These are phyloP conservation scores for button mushroom (Agaricus bisporus) DNA, from an alignment of 768 basidiomycete species.

Conservation along the genomic window DNA sequence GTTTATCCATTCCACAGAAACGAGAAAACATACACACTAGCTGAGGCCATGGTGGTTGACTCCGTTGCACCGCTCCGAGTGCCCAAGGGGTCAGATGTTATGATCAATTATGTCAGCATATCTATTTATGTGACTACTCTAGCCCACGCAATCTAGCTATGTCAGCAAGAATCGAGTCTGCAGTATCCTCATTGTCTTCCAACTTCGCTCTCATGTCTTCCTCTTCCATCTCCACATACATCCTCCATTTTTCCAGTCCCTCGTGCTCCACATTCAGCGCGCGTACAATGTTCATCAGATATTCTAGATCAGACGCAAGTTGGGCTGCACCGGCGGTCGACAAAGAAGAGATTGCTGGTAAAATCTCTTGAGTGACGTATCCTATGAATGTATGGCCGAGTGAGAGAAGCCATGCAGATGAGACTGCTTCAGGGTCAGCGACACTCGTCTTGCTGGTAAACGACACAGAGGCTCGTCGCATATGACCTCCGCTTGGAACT, in stretches of 20 bases:
- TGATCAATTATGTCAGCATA: slow-evolving; percentile 5
- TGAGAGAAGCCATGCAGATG: slow-evolving; percentile 88
- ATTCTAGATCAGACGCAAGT: slow-evolving; percentile 80
- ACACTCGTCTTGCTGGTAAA: slow-evolving; percentile 21
- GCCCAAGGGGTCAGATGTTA: not conserved
- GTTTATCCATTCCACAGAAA: not conserved
- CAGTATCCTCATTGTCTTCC: slow-evolving; percentile 19
- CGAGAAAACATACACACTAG: slow-evolving; percentile 10
- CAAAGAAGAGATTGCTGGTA: slow-evolving; percentile 67
- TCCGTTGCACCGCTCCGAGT: not conserved
- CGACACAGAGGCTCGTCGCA: slow-evolving; percentile 12
- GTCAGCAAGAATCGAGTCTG: slow-evolving; percentile 28
- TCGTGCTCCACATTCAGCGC: slow-evolving; percentile 86
- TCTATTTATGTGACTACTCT: slow-evolving; percentile 3
- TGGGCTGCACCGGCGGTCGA: slow-evolving; percentile 71
- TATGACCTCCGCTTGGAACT: slow-evolving; percentile 12
- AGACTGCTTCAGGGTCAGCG: slow-evolving; percentile 72
- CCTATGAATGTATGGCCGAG: slow-evolving; percentile 77
- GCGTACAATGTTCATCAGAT: slow-evolving; percentile 84
- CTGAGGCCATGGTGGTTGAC: slow-evolving; percentile 13
- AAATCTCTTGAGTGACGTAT: slow-evolving; percentile 60
- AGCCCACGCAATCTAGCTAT: slow-evolving; percentile 8
- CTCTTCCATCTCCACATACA: slow-evolving; percentile 58
- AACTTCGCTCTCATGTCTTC: slow-evolving; percentile 32
- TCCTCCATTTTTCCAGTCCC: slow-evolving; percentile 77